Evolutionary conservation across 2,329 filamentous ascomycete genomes (phyloP), one percentile per base, ranked within the genome.

Genomic region (Fusarium illudens): DNA sequence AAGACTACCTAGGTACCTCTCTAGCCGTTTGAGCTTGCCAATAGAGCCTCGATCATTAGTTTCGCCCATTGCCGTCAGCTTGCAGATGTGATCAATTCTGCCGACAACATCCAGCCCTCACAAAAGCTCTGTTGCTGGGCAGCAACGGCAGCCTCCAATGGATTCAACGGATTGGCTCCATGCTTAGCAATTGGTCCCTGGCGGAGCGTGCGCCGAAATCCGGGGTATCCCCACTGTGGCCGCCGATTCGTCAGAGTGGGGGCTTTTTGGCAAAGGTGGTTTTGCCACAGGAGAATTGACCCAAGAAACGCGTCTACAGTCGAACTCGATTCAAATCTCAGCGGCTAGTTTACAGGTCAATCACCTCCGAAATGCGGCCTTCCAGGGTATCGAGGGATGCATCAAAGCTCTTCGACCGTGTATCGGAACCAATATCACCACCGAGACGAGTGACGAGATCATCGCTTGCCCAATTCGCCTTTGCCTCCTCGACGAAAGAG

Each of bases 331-430:
- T 17, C 17, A 15, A 44, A 30, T 34, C 37, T 37, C 22, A 48
- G 57, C 53, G 33, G 30, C 46, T 34, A 49, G 19, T 55, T 54
- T 13, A 32, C 39, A 46, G 8, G 25, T 15, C 58, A 59, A 11
- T 25, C 15, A 22, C 5, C 27, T 27, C 57, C 54, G 70, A 34
- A 11, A 89, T 89, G 87, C 82, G 84, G 39, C 86, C 86, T 5
- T 89, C 88, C 9, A 81, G 84, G 39, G 78, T 88, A 54, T 88
- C 87, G 9, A 83, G 83, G 71, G 87, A 90, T 27, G 86, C 88
- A 1, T 79, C 86, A 5, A 87, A 83, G 64, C 76, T 89, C n/a
- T 79, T 89, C 49, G 81, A 84, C 67, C 73, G 73, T 39, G 64
- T 60, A 32, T 48, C 65, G 2, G 64, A 65, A 12, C 57, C 78